Base-by-base conservation (phyloP, 179 eudicot species). In the Patellifolia procumbens region DNA sequence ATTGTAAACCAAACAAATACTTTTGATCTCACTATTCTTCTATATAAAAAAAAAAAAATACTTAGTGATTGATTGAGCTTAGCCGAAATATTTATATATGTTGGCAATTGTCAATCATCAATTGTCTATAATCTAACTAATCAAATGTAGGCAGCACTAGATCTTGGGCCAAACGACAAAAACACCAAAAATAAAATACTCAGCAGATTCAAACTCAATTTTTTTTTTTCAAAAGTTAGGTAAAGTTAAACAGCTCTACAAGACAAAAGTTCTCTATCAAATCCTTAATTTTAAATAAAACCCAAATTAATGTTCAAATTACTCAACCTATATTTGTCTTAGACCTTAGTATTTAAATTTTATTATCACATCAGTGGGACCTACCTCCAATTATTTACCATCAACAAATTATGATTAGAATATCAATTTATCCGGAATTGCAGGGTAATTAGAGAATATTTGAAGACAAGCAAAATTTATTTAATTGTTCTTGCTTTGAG, bases 171-270 rank as follows among this genome's bases (percentile, higher is more conserved):
- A 63, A 78, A 49, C 42, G 39, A 67, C 61, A 70, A 20, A 59
- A 70, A 31, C 32, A 65, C 35, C 16, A 62, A 1, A 48, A 32
- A 32, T 42, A 45, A 7, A 58, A 24, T 26, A 42, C 42, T 2
- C 17, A 51, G 42, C 31, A 49, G 2, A 63, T 61, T 72, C 0
- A 63, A 61, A 63, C 39, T 35, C 35, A 42, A 24, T 53, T 12
- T 68, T 78, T 53, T 12, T 68, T 78, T 64, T 56, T 19, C 72
- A 66, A 73, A 29, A 59, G 68, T 24, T 79, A 73, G 81, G 74
- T 79, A 73, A n/a, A n/a, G 61, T 73, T 65, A 7, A 73, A 67
- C 22, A 43, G 39, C 45, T 35, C 72, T 64, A 78, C 11, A 73
- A 79, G 73, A 73, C 77, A 78, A 70, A 68, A 79, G n/a, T 58